These are phyloP conservation scores for Rhododendron simsii DNA, from an alignment of 148 eudicot genomes.

Conservation along the genomic window DNA sequence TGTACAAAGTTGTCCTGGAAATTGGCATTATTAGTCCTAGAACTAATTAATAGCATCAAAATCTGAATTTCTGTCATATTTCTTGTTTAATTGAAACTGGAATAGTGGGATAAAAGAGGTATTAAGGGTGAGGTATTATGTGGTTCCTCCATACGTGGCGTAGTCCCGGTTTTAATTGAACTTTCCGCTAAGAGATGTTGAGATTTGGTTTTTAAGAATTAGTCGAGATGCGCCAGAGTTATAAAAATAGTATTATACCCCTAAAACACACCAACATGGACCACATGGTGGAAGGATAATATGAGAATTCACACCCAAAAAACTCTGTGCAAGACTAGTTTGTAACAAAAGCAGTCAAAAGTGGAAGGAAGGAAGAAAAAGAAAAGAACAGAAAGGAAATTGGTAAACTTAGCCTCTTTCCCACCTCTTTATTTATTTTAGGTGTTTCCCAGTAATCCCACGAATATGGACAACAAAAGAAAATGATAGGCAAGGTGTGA, in stretches of 20 bases:
- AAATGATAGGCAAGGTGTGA: neutral
- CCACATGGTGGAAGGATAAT: neutral
- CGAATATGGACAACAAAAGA: neutral
- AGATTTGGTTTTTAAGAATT: neutral
- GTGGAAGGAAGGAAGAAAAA: neutral
- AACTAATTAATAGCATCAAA: neutral
- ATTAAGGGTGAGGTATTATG: no score
- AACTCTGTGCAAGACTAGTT: neutral
- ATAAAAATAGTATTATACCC: neutral
- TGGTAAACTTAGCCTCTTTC: neutral
- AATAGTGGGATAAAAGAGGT: neutral
- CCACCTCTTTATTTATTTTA: neutral
- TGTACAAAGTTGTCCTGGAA: neutral
- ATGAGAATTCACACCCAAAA: neutral
- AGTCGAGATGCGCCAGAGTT: no score
- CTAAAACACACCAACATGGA: neutral
- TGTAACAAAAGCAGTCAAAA: neutral
- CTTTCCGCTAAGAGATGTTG: no score
- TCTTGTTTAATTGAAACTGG: neutral
- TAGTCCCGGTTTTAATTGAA: no score
- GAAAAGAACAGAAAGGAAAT: neutral
- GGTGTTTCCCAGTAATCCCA: neutral
- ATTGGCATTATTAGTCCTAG: neutral
- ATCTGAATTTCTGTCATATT: neutral
- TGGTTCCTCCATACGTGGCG: no score